Evolutionary conservation across 2,329 filamentous ascomycete species (phyloP).

Genomic region (Fusarium begoniae): DNA sequence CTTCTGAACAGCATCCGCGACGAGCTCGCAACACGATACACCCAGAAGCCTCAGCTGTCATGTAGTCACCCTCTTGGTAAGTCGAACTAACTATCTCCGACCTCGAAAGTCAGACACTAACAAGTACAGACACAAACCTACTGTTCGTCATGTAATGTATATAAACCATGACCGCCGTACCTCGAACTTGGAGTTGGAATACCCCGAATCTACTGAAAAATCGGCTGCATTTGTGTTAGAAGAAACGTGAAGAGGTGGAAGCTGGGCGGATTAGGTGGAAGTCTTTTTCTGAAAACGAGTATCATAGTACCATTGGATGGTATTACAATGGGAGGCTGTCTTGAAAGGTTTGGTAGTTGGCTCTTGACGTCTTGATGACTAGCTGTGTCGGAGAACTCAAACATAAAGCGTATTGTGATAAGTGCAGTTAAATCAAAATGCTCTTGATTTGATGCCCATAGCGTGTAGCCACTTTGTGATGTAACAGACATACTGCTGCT

Average conservation of each 20-base stretch:
- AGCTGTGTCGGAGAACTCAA: background rate
- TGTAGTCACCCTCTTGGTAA: slow-evolving; percentile 96
- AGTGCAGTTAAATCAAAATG: slow-evolving; percentile 14
- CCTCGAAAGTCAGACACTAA: slow-evolving; percentile 1
- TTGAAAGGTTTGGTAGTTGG: slow-evolving; percentile 17
- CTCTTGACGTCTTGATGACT: background rate
- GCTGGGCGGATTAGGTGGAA: background rate
- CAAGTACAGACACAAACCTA: slow-evolving; percentile 65
- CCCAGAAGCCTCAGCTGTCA: slow-evolving; percentile 95
- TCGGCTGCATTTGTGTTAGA: background rate
- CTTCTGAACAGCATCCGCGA: slow-evolving; percentile 96
- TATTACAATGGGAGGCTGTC: slow-evolving; percentile 25
- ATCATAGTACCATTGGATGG: slow-evolving; percentile 1
- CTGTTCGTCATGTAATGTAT: slow-evolving; percentile 67
- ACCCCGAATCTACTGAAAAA: slow-evolving; percentile 12
- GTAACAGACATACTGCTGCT: background rate
- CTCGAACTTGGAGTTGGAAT: slow-evolving; percentile 25
- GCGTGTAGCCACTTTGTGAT: slow-evolving; percentile 2
- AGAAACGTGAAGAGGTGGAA: background rate
- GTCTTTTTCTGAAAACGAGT: background rate
- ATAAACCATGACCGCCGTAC: slow-evolving; percentile 15
- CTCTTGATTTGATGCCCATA: slow-evolving; percentile 20
- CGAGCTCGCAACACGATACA: slow-evolving; percentile 86
- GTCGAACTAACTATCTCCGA: slow-evolving; percentile 38
- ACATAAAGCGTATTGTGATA: slow-evolving; percentile 3